Percentiles rank a stretch among this genome's conserved stretches.
These are phyloP conservation scores for Pseudozyma thailandica DNA, from an alignment of 1,284 basidiomycete genomes.

Conservation along the genomic window DNA sequence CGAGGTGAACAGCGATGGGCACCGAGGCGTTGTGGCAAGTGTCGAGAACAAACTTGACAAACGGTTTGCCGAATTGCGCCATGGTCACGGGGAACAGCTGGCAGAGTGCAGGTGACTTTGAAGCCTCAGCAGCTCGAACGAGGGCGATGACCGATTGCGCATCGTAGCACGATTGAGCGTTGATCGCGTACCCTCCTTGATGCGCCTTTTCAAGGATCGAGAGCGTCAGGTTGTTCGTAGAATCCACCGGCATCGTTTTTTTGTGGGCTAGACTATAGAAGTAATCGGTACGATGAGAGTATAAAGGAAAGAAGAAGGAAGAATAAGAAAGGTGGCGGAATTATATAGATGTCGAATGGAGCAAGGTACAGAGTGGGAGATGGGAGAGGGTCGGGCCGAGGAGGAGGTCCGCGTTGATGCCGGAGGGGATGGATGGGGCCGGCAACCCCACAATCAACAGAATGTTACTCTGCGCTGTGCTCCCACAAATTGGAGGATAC, in stretches of 20 bases:
- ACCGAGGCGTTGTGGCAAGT: constrained; percentile 37
- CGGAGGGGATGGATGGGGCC: too few relatives aligned
- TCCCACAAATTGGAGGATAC: too few relatives aligned
- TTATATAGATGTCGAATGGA: too few relatives aligned
- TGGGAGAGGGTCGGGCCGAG: too few relatives aligned
- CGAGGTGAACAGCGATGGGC: constrained; percentile 49
- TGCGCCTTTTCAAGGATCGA: constrained; percentile 29
- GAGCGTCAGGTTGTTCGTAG: constrained; percentile 41
- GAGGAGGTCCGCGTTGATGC: too few relatives aligned
- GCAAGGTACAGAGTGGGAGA: too few relatives aligned
- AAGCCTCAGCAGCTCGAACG: constrained; percentile 32
- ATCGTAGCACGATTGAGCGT: constrained; percentile 48
- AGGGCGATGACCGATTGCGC: constrained; percentile 42
- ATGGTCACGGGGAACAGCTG: constrained; percentile 52
- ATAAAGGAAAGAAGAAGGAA: too few relatives aligned
- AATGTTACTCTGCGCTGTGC: too few relatives aligned
- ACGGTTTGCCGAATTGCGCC: constrained; percentile 48
- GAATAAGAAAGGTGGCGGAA: too few relatives aligned
- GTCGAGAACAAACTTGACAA: constrained; percentile 30
- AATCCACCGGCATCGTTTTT: constrained; percentile 19
- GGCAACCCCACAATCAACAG: too few relatives aligned
- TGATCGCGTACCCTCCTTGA: constrained; percentile 40
- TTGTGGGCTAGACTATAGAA: too few relatives aligned
- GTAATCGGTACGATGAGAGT: too few relatives aligned
- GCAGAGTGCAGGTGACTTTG: constrained; percentile 34